Evolutionary conservation across 176 grass and related monocot species (phyloP).

Genomic region (Phoenix roebelenii): DNA sequence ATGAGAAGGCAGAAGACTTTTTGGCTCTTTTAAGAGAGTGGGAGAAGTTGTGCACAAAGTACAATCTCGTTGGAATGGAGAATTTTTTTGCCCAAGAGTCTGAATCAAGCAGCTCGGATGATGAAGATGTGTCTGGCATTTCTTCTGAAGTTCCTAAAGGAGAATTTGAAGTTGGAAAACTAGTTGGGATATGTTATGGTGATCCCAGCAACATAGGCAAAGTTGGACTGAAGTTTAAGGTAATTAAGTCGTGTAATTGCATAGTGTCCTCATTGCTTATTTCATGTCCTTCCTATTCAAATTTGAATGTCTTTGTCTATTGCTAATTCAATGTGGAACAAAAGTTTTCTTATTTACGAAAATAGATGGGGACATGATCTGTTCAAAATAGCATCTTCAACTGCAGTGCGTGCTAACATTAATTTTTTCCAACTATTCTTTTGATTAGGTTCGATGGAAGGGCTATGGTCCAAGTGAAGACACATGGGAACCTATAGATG

Average conservation of each 20-base stretch:
- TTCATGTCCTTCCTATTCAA: background rate
- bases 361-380: too few species aligned
- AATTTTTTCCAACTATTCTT: background rate
- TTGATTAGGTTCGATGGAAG: slow-evolving; percentile 66
- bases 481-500: slow-evolving; percentile 74
- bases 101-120: slow-evolving; percentile 1
- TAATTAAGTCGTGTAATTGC: slow-evolving; percentile 6
- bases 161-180: slow-evolving; percentile 53
- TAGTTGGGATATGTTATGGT: slow-evolving; percentile 52
- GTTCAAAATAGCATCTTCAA: too few species aligned
- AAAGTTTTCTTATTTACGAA: too few species aligned
- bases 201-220: slow-evolving; percentile 33
- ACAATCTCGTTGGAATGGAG: slow-evolving; percentile 18
- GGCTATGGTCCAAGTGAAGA: slow-evolving; percentile 65
- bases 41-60: slow-evolving; percentile 37
- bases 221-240: slow-evolving; percentile 56
- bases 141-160: slow-evolving; percentile 26
- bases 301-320: background rate
- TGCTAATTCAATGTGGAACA: background rate
- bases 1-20: slow-evolving; percentile 72
- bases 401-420: too few species aligned
- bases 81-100: background rate
- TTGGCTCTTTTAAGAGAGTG: slow-evolving; percentile 51
- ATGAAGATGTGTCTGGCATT: slow-evolving; percentile 18
- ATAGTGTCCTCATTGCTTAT: background rate